Evolutionary conservation across 305 asterid species (phyloP), one percentile per base, ranked within the genome.

Genomic region (Nicotiana rustica): DNA sequence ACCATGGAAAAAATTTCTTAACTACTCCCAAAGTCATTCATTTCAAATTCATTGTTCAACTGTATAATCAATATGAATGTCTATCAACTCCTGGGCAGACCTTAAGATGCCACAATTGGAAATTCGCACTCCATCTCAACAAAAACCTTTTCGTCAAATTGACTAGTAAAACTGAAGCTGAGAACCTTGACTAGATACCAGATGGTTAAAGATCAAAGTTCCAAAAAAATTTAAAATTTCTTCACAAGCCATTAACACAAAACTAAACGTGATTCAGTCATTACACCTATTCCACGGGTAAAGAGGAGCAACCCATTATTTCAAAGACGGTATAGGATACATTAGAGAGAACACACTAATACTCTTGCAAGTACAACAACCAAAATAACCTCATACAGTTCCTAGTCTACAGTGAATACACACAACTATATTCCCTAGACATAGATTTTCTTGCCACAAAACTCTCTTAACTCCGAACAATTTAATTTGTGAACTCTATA

Each of bases 91-190:
- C 64, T 73, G 0, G 44, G 12, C 1, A 73, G 21, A 25, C 15
- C 64, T 25, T 25, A 73, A 73, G 79, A 73, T 25, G 21, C 41
- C 2, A 73, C 8, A 73, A 73, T 1, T 73, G 4, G 14, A 73
- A 73, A 47, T 21, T 47, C 21, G 79, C 44, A 73, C 25, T 73
- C 79, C 79, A 73, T 49, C 62, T 73, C 62, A 47, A 73, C 5
- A 49, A 25, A 73, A 25, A 0, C 25, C 15, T 71, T 70, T 21
- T 33, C 6, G 4, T 73, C 25, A 73, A 73, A 73, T 49, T 49
- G 79, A 25, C 79, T 47, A n/a, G 4, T 73, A 13, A 21, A 49
- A 4, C 64, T 49, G 12, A 73, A 13, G 21, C 9, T 1, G 3
- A 14, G 64, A 73, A n/a, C 62, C 18, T 33, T 6, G 19, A 6